Base-by-base conservation (phyloP, 1,139 yeast species). In the Magnusiomyces tetraspermus region DNA sequence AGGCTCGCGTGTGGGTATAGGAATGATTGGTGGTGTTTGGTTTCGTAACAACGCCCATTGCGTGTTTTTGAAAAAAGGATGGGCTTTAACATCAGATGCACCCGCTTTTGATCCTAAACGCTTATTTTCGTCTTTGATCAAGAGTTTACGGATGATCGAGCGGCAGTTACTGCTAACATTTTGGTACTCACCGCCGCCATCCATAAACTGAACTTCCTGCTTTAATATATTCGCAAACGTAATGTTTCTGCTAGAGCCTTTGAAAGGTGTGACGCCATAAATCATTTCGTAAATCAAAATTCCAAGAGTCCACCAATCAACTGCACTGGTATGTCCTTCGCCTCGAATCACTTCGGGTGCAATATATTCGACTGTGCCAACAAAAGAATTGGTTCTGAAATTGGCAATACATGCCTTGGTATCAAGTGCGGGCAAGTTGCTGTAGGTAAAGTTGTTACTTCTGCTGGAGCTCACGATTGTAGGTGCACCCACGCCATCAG, bases 251-350 rank as follows among this genome's bases (percentile, higher is more conserved):
- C 83, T 88, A 47, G 79, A 74, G 5, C 98, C 98, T 69, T 92
- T 92, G 71, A 92, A 92, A 0, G 98, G 98, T 0, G 98, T 92
- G 10, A 89, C 85, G 1, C 97, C 97, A 67, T 81, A 89, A 42
- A 92, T 72, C 98, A 92, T 92, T 65, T 92, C 98, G 67, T 81
- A 92, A 26, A 89, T 74, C 61, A 92, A 76, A 38, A 92, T 89
- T 1, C 98, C 98, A 57, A 92, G 73, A 0, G 98, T 92, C 98
- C 98, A 92, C 98, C 98, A 92, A 68, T 92, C 98, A 19, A 92
- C 98, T 0, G 97, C 96, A 24, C 92, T 85, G 0, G 97, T 92
- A 64, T 92, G 98, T 1, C 98, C 98, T 60, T 90, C 87, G 1
- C 98, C 97, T 63, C 95, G 75, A 55, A 92, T 92, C 10, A 92